Evolutionary conservation across 352 stramenopile genomes (phyloP).

Genomic region (Phytophthora constricta): DNA sequence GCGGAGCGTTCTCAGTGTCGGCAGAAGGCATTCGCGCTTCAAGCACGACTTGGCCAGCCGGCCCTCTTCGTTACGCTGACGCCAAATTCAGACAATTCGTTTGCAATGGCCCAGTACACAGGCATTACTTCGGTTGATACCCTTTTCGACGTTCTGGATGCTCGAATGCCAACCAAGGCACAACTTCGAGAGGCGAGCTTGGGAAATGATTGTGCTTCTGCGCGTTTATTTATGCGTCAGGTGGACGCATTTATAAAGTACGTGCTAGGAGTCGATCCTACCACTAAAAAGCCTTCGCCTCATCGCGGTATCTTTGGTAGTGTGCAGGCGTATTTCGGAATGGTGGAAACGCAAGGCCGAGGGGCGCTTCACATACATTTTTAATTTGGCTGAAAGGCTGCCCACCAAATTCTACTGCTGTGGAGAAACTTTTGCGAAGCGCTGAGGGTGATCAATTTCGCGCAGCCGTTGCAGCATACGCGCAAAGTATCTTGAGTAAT

Average conservation of each 20-base stretch:
- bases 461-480: neutral
- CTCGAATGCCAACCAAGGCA: conserved; percentile 7
- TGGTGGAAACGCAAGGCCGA: conserved; percentile 14
- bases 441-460: neutral
- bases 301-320: conserved; percentile 4
- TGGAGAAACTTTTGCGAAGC: conserved; percentile 1
- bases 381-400: conserved; percentile 13
- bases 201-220: conserved; percentile 11
- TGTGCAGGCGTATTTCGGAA: conserved; percentile 10
- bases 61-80: conserved; percentile 16
- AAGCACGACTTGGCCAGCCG: conserved; percentile 11
- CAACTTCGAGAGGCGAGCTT: conserved; percentile 3
- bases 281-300: neutral
- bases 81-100: conserved; percentile 2
- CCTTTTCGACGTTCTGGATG: conserved; percentile 3
- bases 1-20: conserved; percentile 7
- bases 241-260: conserved; percentile 10
- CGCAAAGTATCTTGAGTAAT: conserved; percentile 1
- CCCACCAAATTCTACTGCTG: neutral
- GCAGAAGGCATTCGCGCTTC: conserved; percentile 6
- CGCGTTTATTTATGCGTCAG: conserved; percentile 12
- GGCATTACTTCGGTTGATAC: conserved; percentile 5
- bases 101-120: conserved; percentile 12
- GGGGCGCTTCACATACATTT: conserved; percentile 17
- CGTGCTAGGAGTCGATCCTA: conserved; percentile 7